A percentile compares a stretch with the other conserved stretches of the same genome.
These are phyloP conservation scores for Suillus paluster DNA, from an alignment of 768 basidiomycete species.

Conservation along the genomic window DNA sequence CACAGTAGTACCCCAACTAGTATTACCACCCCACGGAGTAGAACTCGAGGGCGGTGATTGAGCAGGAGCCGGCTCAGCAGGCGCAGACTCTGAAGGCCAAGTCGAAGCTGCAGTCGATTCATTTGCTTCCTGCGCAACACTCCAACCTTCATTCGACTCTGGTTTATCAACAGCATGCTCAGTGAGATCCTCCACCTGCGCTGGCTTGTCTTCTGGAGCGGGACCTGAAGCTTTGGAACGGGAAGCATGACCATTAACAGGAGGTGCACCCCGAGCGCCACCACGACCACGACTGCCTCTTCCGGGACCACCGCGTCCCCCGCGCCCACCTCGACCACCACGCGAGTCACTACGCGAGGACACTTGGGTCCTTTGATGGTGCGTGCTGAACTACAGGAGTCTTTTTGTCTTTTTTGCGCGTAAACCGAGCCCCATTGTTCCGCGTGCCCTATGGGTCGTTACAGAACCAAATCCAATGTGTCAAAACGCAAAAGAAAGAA, in stretches of 20 bases:
- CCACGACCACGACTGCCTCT: constrained; percentile 48
- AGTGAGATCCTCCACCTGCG: constrained; percentile 21
- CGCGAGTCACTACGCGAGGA: constrained; percentile 46
- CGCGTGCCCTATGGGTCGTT: constrained; percentile 56
- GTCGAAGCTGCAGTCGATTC: constrained; percentile 14
- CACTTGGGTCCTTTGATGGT: constrained; percentile 50
- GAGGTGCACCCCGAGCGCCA: constrained; percentile 41
- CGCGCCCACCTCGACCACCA: constrained; percentile 58
- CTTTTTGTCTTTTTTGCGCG: constrained; percentile 90
- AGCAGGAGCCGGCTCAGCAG: constrained; percentile 14
- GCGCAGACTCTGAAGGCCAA: constrained; percentile 18
- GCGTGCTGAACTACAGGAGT: constrained; percentile 41
- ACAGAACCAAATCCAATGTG: constrained; percentile 5
- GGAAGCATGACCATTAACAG: constrained; percentile 37
- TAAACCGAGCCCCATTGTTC: constrained; percentile 85
- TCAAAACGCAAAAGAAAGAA: constrained; percentile 13
- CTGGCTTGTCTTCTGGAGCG: constrained; percentile 36
- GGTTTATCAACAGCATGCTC: constrained; percentile 23
- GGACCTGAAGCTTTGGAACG: constrained; percentile 34
- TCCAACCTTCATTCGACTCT: constrained; percentile 19
- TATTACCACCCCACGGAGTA: constrained; percentile 39
- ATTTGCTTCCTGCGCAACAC: constrained; percentile 18
- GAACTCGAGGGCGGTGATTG: constrained; percentile 28
- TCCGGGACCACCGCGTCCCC: constrained; percentile 64
- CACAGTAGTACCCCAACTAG: constrained; percentile 42